Base-by-base conservation (phyloP, 1,284 basidiomycete species). In the Ceratobasidium sp. region DNA sequence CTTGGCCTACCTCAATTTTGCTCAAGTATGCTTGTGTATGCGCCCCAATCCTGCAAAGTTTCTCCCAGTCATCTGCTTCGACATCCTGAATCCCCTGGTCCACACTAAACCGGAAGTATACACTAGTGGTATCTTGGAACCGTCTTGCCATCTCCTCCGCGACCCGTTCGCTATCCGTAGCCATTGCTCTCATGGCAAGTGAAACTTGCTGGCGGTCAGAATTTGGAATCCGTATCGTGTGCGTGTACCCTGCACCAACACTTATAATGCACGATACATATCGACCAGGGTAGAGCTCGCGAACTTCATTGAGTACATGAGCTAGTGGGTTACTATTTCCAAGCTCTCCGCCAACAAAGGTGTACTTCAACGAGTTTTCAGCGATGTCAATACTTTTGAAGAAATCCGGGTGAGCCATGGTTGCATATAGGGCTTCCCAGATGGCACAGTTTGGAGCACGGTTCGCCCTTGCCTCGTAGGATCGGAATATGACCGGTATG, bases 241-340 rank as follows among this genome's bases (percentile, higher is more conserved):
- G 36, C 1, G 60, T 16, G 7, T 66, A 50, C 9, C 60, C 60
- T 4, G 60, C 23, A 0, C 60, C 60, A 19, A 66, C 54, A 39
- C 60, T 54, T 6, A 54, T 3, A 16, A 54, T 54, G 7, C 1
- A 29, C n/a, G 50, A 13, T 8, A 66, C 41, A 8, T 64, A 4
- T 39, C 33, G 11, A 14, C 39, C 60, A 7, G 60, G 60, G 14
- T 42, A 42, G 11, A 54, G 14, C 6, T 6, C 6, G 4, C 16
- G 5, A 1, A 29, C 60, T 44, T 70, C 69, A 3, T 14, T 21
- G 2, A 70, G 52, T 1, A 70, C 44, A 27, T 70, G 41, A 14
- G 52, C 59, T 2, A 52, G 41, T 8, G 69, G 59, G 30, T 70
- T 70, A 9, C 56, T 56, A 13, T 44, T 54, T 29, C 57, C 69